Evolutionary conservation across 148 eudicot species (phyloP).

Genomic region (Vaccinium myrtillus): DNA sequence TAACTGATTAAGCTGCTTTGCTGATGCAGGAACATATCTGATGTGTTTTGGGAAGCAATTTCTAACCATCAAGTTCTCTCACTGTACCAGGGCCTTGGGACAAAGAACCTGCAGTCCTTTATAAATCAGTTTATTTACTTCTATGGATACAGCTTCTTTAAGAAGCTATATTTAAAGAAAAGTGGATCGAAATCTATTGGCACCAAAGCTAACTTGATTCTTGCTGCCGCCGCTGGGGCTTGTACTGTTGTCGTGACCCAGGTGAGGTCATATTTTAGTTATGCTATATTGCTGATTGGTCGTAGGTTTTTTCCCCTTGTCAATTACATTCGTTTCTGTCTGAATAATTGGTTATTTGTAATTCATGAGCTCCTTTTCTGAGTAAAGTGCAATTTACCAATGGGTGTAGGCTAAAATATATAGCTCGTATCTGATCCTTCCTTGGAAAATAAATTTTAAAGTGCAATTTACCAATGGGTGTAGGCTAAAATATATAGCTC

Average conservation of each 20-base stretch:
- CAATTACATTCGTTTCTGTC: not conserved
- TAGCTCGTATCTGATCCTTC: not conserved
- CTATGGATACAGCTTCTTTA: conserved; percentile 90
- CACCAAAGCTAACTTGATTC: conserved; percentile 74
- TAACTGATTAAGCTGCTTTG: not conserved
- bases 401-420: not conserved
- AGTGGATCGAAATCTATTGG: conserved; percentile 73
- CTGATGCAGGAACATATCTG: conserved; percentile 68
- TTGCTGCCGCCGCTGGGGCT: conserved; percentile 92
- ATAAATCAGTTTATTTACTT: conserved; percentile 78
- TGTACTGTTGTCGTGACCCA: conserved; percentile 80
- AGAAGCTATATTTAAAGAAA: conserved; percentile 75
- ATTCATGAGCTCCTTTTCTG: not conserved
- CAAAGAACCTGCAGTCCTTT: conserved; percentile 89
- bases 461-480: not conserved
- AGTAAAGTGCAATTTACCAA: not conserved
- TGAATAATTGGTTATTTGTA: no score
- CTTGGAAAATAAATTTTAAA: not conserved
- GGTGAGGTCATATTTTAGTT: conserved; percentile 37
- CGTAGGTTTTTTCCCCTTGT: not conserved
- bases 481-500: not conserved
- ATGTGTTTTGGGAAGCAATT: conserved; percentile 86
- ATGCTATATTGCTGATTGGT: not conserved
- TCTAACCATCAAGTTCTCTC: conserved; percentile 67
- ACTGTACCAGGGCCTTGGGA: conserved; percentile 86